phyloP scores from a whole-genome alignment of 129 eudicot genomes.

The Ambrosia artemisiifolia region DNA sequence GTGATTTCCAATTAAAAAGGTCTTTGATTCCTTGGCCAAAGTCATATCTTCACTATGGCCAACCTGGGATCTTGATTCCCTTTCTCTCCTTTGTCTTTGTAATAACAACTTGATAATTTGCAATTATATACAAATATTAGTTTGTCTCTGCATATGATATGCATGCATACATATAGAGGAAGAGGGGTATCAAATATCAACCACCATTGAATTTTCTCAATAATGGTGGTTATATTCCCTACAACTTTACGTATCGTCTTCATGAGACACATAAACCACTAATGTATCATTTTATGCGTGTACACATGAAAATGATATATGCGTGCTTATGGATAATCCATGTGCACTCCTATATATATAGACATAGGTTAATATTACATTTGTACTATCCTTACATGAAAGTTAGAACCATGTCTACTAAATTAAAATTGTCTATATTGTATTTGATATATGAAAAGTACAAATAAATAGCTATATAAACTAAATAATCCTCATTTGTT shows the following conservation, averaged over 20 bases:
- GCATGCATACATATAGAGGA: neutral
- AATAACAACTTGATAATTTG: constrained; percentile 10
- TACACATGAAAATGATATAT: neutral
- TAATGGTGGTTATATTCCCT: neutral
- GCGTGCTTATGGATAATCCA: neutral
- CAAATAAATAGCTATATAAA: neutral
- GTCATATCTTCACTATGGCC: constrained; percentile 43
- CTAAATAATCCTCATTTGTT: neutral
- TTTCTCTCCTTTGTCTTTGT: constrained; percentile 15
- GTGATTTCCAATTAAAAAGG: constrained; percentile 29
- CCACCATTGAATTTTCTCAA: constrained; percentile 3
- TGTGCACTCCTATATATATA: neutral
- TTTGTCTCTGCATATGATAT: neutral
- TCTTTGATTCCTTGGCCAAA: constrained; percentile 51
- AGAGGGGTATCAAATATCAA: neutral
- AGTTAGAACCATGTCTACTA: neutral
- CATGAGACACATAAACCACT: neutral
- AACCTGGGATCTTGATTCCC: constrained; percentile 43
- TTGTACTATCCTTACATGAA: neutral
- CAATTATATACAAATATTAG: constrained; percentile 5
- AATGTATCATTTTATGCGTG: neutral
- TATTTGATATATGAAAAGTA: neutral
- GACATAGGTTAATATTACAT: neutral
- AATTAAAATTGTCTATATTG: neutral
- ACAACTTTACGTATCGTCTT: neutral